A percentile compares a stretch with the other conserved stretches of the same genome.
Evolutionary conservation across 495 filamentous ascomycete genomes (phyloP).

Genomic region (Xylaria palmicola): DNA sequence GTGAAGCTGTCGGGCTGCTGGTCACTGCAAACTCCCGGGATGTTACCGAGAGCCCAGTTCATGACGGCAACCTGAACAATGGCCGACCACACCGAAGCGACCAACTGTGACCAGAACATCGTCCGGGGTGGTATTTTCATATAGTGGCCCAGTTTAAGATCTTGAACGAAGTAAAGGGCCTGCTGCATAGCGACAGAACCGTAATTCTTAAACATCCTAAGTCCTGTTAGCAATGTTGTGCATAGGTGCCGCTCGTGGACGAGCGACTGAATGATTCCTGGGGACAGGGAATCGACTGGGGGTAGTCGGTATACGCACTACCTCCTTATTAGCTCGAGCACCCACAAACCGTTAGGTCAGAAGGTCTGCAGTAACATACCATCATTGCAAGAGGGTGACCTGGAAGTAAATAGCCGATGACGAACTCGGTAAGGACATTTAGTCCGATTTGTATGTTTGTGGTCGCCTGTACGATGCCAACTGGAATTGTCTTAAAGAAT

Average conservation of each 20-base stretch:
- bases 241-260: neutral
- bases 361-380: neutral
- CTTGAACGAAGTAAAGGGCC: slow-evolving; percentile 47
- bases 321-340: neutral
- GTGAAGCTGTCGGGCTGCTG: slow-evolving; percentile 58
- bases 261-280: neutral
- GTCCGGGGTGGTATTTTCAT: slow-evolving; percentile 66
- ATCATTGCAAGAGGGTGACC: slow-evolving; percentile 49
- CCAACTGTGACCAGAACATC: slow-evolving; percentile 65
- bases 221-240: neutral
- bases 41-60: slow-evolving; percentile 62
- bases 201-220: slow-evolving; percentile 72
- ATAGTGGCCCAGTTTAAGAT: slow-evolving; percentile 65
- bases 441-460: slow-evolving; percentile 67
- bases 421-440: slow-evolving; percentile 68
- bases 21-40: slow-evolving; percentile 59
- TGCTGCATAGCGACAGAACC: slow-evolving; percentile 66
- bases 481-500: slow-evolving; percentile 41
- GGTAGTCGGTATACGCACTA: neutral
- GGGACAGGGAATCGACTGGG: no score
- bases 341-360: neutral
- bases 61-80: slow-evolving; percentile 66
- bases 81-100: slow-evolving; percentile 62
- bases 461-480: slow-evolving; percentile 61
- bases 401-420: slow-evolving; percentile 67